phyloP scores from a whole-genome alignment of 169 alveolate genomes.

The Plasmodium chabaudi region DNA sequence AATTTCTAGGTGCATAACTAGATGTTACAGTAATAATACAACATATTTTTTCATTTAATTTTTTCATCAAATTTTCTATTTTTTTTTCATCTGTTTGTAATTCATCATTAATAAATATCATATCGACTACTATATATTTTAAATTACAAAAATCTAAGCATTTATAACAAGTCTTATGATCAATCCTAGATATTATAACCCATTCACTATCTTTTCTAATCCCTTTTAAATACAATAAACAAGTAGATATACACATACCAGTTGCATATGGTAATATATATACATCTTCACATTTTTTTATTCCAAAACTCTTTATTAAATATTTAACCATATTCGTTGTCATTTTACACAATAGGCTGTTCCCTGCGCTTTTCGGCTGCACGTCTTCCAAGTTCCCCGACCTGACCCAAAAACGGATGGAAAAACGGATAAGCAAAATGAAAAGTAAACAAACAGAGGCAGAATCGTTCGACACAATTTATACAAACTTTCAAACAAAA shows the following conservation, averaged over 20 bases:
- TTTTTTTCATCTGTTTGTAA: conserved; percentile 27
- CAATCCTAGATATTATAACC: conserved; percentile 65
- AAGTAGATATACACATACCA: conserved; percentile 72
- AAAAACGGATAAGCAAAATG: background rate
- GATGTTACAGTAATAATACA: conserved; percentile 72
- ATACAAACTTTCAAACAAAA: background rate
- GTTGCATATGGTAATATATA: conserved; percentile 76
- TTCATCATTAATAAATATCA: conserved; percentile 56
- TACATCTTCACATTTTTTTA: conserved; percentile 65
- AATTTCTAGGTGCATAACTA: conserved; percentile 74
- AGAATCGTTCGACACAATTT: background rate
- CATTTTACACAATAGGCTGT: conserved; percentile 36
- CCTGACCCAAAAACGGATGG: conserved; percentile 23
- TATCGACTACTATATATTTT: conserved; percentile 58
- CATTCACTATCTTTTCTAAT: conserved; percentile 45
- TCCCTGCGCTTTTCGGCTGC: conserved; percentile 74
- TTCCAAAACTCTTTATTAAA: conserved; percentile 52
- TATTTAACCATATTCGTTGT: conserved; percentile 53
- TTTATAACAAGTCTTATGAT: conserved; percentile 70
- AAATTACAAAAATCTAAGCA: conserved; percentile 61
- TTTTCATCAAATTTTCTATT: conserved; percentile 45
- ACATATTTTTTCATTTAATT: conserved; percentile 39
- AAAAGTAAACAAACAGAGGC: background rate
- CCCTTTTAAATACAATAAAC: conserved; percentile 37
- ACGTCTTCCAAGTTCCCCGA: conserved; percentile 72